phyloP scores from a whole-genome alignment of 371 early-diverging fungal genomes.

The Mucor indicus region DNA sequence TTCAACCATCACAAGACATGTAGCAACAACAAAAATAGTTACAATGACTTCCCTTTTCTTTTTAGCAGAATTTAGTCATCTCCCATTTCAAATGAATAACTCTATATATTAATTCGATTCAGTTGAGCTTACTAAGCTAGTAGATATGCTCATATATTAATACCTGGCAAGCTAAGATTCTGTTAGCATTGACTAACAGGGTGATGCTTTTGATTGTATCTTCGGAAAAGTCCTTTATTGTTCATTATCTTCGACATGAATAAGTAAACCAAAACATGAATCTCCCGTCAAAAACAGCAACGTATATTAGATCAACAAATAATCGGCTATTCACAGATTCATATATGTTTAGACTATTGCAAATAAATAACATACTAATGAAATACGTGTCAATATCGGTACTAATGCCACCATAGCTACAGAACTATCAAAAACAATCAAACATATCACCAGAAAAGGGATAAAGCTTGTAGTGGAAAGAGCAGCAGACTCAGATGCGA shows the following conservation, averaged over 20 bases:
- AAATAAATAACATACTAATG: slow-evolving; percentile 4
- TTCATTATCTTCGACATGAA: slow-evolving; percentile 3
- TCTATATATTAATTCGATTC: slow-evolving; percentile 4
- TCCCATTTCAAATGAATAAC: slow-evolving; percentile 3
- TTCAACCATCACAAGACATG: too few relatives aligned
- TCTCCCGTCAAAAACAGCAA: slow-evolving; percentile 7
- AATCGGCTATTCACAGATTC: slow-evolving; percentile 7
- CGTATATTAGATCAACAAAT: slow-evolving; percentile 4
- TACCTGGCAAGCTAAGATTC: slow-evolving; percentile 3
- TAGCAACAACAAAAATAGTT: too few relatives aligned
- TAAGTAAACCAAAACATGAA: slow-evolving; percentile 2
- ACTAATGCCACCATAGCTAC: slow-evolving; percentile 7
- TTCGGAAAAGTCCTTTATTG: slow-evolving; percentile 5
- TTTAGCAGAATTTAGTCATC: slow-evolving; percentile 3
- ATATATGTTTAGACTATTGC: slow-evolving; percentile 4
- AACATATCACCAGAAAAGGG: slow-evolving; percentile 5
- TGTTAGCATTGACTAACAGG: slow-evolving; percentile 3
- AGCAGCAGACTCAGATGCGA: slow-evolving; percentile 6
- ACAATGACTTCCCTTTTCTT: slow-evolving; percentile 3
- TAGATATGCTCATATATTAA: slow-evolving; percentile 5
- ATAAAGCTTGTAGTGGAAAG: slow-evolving; percentile 7
- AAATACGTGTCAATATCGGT: slow-evolving; percentile 6
- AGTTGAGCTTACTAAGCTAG: slow-evolving; percentile 5
- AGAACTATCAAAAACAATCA: slow-evolving; percentile 7
- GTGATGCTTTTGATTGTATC: slow-evolving; percentile 3